These are phyloP conservation scores for Isabelozyma rhagii DNA, from an alignment of 805 yeast genomes.

Conservation along the genomic window DNA sequence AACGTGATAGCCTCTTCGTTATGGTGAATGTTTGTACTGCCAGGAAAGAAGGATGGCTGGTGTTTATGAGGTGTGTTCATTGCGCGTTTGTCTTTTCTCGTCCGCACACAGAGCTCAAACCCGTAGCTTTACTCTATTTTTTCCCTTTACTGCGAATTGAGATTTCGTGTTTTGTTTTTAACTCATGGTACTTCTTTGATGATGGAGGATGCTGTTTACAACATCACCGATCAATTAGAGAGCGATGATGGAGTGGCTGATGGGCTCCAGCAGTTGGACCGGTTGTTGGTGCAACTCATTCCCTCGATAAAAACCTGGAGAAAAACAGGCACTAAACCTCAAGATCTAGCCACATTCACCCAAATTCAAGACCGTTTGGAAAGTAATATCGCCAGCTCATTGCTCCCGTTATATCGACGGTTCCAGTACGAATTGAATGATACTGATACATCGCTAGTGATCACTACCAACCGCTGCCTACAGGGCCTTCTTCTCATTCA, in stretches of 20 bases:
- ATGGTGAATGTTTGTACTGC: no score
- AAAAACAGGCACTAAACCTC: not conserved
- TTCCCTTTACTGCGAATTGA: not conserved
- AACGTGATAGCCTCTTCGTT: no score
- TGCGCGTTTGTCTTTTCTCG: no score
- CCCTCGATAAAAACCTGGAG: slow-evolving; percentile 10
- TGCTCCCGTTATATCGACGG: slow-evolving; percentile 13
- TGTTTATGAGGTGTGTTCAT: no score
- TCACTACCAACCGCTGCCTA: slow-evolving; percentile 34
- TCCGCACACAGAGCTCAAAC: no score
- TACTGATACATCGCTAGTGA: not conserved
- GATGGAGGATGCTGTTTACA: not conserved
- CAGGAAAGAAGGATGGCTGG: no score
- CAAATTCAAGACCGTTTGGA: slow-evolving; percentile 51
- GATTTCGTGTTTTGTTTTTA: not conserved
- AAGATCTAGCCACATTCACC: slow-evolving; percentile 25
- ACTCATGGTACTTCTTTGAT: not conserved
- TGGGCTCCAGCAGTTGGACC: slow-evolving; percentile 1
- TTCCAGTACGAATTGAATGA: slow-evolving; percentile 1
- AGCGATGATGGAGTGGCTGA: not conserved
- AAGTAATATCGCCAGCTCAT: slow-evolving; percentile 44
- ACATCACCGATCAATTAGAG: not conserved
- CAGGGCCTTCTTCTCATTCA: slow-evolving; percentile 65
- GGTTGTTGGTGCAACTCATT: slow-evolving; percentile 3
- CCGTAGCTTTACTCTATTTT: no score